Percentiles rank a stretch among this genome's conserved stretches.
phyloP scores from a whole-genome alignment of 148 eudicot species.

The Cornus kousa region DNA sequence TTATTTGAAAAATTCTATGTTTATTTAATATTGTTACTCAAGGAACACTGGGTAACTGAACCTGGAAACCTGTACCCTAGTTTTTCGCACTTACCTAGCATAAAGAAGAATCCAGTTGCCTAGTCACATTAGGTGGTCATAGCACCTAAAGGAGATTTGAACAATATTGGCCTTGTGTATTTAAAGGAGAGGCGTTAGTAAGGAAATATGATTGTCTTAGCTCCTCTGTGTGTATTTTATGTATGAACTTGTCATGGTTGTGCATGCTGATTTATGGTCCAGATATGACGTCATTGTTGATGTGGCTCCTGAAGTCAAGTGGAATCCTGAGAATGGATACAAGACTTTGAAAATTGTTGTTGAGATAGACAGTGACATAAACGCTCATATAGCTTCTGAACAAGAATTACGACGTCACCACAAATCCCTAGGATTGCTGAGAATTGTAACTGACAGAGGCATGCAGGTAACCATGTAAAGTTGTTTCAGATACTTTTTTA shows the following conservation, averaged over 20 bases:
- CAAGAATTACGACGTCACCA: slow-evolving; percentile 77
- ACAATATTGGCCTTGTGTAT: background rate
- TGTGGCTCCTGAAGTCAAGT: slow-evolving; percentile 77
- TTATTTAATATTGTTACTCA: background rate
- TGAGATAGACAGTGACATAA: slow-evolving; percentile 87
- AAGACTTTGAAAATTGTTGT: slow-evolving; percentile 79
- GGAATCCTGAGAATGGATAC: slow-evolving; percentile 87
- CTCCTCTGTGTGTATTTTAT: background rate
- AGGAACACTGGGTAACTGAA: background rate
- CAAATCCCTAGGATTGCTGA: slow-evolving; percentile 70
- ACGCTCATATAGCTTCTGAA: slow-evolving; percentile 73
- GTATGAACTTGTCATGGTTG: background rate
- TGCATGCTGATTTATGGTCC: slow-evolving; percentile 16
- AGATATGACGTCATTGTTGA: slow-evolving; percentile 92
- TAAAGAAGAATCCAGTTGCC: slow-evolving; percentile 1
- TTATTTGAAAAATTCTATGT: background rate
- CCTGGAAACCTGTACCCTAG: background rate
- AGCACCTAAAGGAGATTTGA: background rate
- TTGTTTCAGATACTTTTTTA: background rate
- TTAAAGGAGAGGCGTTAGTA: background rate
- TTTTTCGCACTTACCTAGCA: background rate
- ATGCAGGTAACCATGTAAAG: slow-evolving; percentile 53
- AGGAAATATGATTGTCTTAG: background rate
- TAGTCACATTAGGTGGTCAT: background rate
- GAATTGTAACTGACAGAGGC: slow-evolving; percentile 85